Percentiles rank a stretch among this genome's conserved stretches.
Evolutionary conservation across 495 filamentous ascomycete genomes (phyloP).

Genomic region (Recurvomyces mirabilis): DNA sequence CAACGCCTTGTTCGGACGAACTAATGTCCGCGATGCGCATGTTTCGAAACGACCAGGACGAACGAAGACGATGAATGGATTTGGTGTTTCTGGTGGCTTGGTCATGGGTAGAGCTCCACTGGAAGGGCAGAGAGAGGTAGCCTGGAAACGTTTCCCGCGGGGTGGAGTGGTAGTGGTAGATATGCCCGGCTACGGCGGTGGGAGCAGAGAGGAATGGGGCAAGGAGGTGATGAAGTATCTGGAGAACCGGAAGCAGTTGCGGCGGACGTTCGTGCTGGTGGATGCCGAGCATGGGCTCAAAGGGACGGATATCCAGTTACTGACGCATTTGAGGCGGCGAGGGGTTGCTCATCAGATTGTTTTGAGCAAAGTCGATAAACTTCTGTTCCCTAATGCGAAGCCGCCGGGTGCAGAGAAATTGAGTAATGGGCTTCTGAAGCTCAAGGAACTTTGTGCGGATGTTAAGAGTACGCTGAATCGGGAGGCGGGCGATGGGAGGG

Average conservation of each 20-base stretch:
- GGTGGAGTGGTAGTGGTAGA: conserved; percentile 62
- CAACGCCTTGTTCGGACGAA: conserved; percentile 62
- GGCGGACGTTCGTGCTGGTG: conserved; percentile 71
- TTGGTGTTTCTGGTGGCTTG: conserved; percentile 51
- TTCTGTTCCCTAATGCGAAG: conserved; percentile 23
- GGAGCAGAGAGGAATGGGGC: conserved; percentile 68
- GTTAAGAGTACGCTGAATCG: conserved; percentile 16
- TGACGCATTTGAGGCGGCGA: conserved; percentile 50
- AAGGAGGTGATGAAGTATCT: conserved; percentile 79
- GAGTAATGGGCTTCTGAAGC: conserved; percentile 4
- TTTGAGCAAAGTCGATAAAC: conserved; percentile 67
- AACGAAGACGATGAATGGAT: conserved; percentile 76
- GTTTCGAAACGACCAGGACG: conserved; percentile 63
- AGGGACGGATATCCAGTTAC: conserved; percentile 51
- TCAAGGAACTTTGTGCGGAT: conserved; percentile 10
- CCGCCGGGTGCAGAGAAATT: conserved; percentile 5
- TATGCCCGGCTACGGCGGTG: conserved; percentile 89
- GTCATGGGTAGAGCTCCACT: conserved; percentile 12
- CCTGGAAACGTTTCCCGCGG: conserved; percentile 15
- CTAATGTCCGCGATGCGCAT: conserved; percentile 39
- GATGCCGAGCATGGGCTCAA: conserved; percentile 78
- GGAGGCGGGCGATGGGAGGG: conserved; percentile 13
- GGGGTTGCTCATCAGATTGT: conserved; percentile 66
- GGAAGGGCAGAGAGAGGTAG: conserved; percentile 30
- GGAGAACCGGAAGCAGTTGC: conserved; percentile 56